phyloP scores from a whole-genome alignment of 768 basidiomycete genomes.

The Chlorophyllum brunneum region DNA sequence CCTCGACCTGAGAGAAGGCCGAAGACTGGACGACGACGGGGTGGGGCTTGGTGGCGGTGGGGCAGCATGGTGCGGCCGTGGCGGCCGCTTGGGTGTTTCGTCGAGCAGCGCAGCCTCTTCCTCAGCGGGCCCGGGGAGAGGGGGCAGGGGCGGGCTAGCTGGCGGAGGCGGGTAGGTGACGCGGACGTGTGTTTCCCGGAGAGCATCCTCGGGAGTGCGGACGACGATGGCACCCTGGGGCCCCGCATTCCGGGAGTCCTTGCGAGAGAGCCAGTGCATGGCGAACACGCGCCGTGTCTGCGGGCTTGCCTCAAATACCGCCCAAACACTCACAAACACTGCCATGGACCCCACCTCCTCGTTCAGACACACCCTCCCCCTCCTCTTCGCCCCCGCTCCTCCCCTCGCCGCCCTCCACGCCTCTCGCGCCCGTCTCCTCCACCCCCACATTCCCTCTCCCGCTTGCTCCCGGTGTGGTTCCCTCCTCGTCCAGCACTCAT shows the following conservation, averaged over 20 bases:
- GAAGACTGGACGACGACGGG: slow-evolving; percentile 21
- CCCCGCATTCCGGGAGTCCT: slow-evolving; percentile 41
- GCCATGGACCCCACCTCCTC: slow-evolving; percentile 32
- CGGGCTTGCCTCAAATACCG: not conserved
- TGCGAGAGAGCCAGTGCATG: slow-evolving; percentile 52
- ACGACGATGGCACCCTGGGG: slow-evolving; percentile 69
- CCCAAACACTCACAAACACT: slow-evolving; percentile 13
- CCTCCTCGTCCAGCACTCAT: slow-evolving; percentile 35
- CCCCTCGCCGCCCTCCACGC: slow-evolving; percentile 62
- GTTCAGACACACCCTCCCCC: slow-evolving; percentile 47
- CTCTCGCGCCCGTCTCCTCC: slow-evolving; percentile 30
- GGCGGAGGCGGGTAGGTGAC: slow-evolving; percentile 29
- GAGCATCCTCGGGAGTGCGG: slow-evolving; percentile 75
- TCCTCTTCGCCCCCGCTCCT: slow-evolving; percentile 48
- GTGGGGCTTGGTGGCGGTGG: slow-evolving; percentile 22
- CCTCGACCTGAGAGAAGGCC: slow-evolving; percentile 36
- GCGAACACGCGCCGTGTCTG: too few relatives aligned
- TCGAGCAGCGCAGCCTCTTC: slow-evolving; percentile 27
- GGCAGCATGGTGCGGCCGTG: too few relatives aligned
- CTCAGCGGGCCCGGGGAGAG: slow-evolving; percentile 39
- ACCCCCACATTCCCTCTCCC: slow-evolving; percentile 31
- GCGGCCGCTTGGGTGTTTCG: slow-evolving; percentile 26
- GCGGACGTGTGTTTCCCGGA: slow-evolving; percentile 46
- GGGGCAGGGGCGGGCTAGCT: slow-evolving; percentile 53
- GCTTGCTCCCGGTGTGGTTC: slow-evolving; percentile 48